A percentile compares a stretch with the other conserved stretches of the same genome.
Evolutionary conservation across 1,284 basidiomycete species (phyloP).

Genomic region (Termitomyces sp.): DNA sequence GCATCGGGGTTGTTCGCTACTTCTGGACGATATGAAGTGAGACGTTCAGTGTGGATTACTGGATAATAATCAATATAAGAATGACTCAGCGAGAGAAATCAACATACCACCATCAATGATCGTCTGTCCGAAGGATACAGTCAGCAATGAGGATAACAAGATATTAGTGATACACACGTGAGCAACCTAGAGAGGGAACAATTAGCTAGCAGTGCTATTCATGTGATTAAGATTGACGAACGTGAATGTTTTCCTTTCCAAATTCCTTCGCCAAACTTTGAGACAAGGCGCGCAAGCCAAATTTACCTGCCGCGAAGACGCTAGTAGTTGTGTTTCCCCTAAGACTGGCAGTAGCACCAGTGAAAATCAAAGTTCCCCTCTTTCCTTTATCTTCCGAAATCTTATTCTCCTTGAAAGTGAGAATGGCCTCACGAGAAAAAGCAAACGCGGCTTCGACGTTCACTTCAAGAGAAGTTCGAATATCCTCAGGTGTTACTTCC

Average conservation of each 20-base stretch:
- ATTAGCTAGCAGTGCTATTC: not conserved
- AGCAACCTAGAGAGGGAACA: constrained; percentile 38
- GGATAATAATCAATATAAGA: not conserved
- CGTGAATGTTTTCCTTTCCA: constrained; percentile 74
- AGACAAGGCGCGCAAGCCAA: constrained; percentile 58
- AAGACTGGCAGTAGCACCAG: constrained; percentile 68
- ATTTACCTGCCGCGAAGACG: constrained; percentile 67
- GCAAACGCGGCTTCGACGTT: constrained; percentile 63
- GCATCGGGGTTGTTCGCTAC: constrained; percentile 44
- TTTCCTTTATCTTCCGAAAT: constrained; percentile 39
- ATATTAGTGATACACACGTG: constrained; percentile 43
- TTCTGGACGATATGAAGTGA: constrained; percentile 27
- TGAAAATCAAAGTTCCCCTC: constrained; percentile 70
- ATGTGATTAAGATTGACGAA: constrained; percentile 24
- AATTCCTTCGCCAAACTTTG: constrained; percentile 80
- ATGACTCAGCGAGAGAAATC: not conserved
- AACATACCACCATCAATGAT: constrained; percentile 54
- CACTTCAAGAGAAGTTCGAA: constrained; percentile 43
- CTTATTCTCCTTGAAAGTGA: constrained; percentile 58
- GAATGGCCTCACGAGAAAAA: constrained; percentile 61
- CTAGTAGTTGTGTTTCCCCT: constrained; percentile 65
- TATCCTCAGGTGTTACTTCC: constrained; percentile 56
- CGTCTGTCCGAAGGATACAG: constrained; percentile 30
- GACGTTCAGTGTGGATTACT: constrained; percentile 48
- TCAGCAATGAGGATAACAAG: constrained; percentile 1